Conservation (phyloP, 176 grass and related monocot species). For the maize (Zea mays) region Zm-B73-REFERENCE-NAM-5.0 NC_050099.1:3631001-3631500, state of each 20-base stretch:
- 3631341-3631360: slow-evolving; percentile 87
- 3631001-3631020: slow-evolving; percentile 75
- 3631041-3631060: slow-evolving; percentile 80
- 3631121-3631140: slow-evolving; percentile 94
- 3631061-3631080: slow-evolving; percentile 51
- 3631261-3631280: too few relatives aligned
- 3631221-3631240: slow-evolving; percentile 86
- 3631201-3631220: slow-evolving; percentile 71
- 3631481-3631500: slow-evolving; percentile 86
- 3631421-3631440: slow-evolving; percentile 88
- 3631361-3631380: slow-evolving; percentile 81
- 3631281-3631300: too few relatives aligned
- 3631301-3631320: not conserved
- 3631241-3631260: not conserved
- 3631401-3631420: slow-evolving; percentile 63
- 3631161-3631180: slow-evolving; percentile 95
- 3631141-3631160: slow-evolving; percentile 76
- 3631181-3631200: slow-evolving; percentile 90
- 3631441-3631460: slow-evolving; percentile 90
- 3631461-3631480: slow-evolving; percentile 92
- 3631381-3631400: slow-evolving; percentile 92
- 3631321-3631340: slow-evolving; percentile 72
- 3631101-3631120: slow-evolving; percentile 43
- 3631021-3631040: slow-evolving; percentile 69
- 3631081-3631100: slow-evolving; percentile 40